These are phyloP conservation scores for Eucalyptus erythrocorys DNA, from an alignment of 345 rosid genomes.

Conservation along the genomic window DNA sequence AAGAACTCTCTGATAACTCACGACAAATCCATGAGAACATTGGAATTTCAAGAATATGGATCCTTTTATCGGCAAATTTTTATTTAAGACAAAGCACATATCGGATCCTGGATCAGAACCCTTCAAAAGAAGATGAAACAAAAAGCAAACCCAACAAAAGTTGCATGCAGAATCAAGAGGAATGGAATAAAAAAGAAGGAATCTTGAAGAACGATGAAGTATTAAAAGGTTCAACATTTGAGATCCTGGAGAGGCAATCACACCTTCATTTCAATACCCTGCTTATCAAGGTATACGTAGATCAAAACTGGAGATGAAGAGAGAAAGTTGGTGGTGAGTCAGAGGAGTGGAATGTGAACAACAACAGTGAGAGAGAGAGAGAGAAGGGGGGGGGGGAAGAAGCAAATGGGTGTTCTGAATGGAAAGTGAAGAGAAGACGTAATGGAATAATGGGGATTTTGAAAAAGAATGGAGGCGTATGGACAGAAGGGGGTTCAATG, in stretches of 20 bases:
- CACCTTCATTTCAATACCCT: background rate
- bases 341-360: background rate
- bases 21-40: background rate
- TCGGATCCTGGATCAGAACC: background rate
- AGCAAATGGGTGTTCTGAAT: background rate
- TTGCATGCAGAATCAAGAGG: background rate
- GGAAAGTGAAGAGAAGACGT: background rate
- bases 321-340: background rate
- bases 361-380: background rate
- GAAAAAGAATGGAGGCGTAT: conserved; percentile 1
- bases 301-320: background rate
- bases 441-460: background rate
- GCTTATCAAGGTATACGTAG: background rate
- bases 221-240: background rate
- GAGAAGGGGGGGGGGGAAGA: background rate
- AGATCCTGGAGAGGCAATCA: background rate
- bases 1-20: background rate
- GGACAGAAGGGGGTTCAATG: background rate
- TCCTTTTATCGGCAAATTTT: background rate
- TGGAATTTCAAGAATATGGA: background rate
- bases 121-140: background rate
- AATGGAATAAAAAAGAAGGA: background rate
- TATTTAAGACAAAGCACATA: background rate
- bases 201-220: background rate
- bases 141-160: background rate